Base-by-base conservation (phyloP, 1,284 basidiomycete genomes). In the Moesziomyces parantarcticus region DNA sequence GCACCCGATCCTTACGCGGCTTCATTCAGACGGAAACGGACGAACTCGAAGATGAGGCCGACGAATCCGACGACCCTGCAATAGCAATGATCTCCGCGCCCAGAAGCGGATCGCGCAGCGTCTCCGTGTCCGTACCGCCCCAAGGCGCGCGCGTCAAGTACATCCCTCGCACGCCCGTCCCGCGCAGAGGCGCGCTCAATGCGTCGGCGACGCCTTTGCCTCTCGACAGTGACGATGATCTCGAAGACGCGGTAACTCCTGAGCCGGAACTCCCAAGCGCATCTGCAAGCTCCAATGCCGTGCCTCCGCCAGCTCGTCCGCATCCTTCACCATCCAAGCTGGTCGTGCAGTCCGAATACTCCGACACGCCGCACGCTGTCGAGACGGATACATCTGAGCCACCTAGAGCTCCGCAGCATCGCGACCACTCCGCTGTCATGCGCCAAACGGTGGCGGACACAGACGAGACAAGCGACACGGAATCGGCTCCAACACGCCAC, bases 181-280 rank as follows among this genome's bases (percentile, higher is more conserved):
- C 58, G 7, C 53, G 65, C 8, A 50, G 65, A 46, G 55, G 65
- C 14, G 57, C 53, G 5, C 32, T 68, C 3, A 36, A 59, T 13
- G n/a, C 58, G 13, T 53, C 65, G 2, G 42, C 50, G 14, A 23
- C 50, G 25, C 47, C 22, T 2, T 39, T 68, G 23, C 36, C 47
- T 6, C 40, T 47, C 42, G 58, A 62, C n/a, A 61, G 51, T 32
- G 58, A 68, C n/a, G 54, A 67, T n/a, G 57, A 59, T 3, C 39
- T 42, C 18, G 51, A 55, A 20, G 16, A 14, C 3, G 42, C 42
- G 9, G 43, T 10, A 1, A 34, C 36, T 3, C 52, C 26, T 13
- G 49, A 51, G 5, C 39, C 41, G 1, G 57, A 57, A 16, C 32
- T 46, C 3, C 50, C 45, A 13, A 46, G 13, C 46, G 53, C 52